These are phyloP conservation scores for Phlegmacium glaucopus DNA, from an alignment of 768 basidiomycete genomes.

Conservation along the genomic window DNA sequence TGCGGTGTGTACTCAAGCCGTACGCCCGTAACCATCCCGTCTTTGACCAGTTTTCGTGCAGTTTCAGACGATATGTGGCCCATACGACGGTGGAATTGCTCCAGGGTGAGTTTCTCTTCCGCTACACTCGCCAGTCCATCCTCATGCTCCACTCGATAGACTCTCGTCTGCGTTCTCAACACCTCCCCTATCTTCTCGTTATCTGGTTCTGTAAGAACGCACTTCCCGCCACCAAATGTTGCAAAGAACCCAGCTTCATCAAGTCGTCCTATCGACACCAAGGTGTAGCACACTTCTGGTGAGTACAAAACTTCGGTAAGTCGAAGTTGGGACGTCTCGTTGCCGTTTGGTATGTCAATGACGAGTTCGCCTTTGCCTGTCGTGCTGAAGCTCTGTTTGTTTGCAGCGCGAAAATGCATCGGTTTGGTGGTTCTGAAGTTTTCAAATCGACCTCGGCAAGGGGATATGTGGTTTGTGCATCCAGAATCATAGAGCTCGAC, in stretches of 20 bases:
- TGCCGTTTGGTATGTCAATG: conserved; percentile 30
- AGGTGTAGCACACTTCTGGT: conserved; percentile 32
- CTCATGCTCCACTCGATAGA: conserved; percentile 25
- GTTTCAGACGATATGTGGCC: conserved; percentile 26
- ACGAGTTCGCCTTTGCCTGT: conserved; percentile 25
- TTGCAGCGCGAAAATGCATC: conserved; percentile 26
- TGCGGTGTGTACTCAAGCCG: conserved; percentile 5
- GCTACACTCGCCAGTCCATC: conserved; percentile 16
- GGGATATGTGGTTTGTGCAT: conserved; percentile 25
- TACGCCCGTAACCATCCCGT: conserved; percentile 21
- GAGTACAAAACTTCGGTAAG: conserved; percentile 34
- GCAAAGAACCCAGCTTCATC: conserved; percentile 27
- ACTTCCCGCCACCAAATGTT: conserved; percentile 27
- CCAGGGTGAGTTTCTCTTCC: conserved; percentile 20
- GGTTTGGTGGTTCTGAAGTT: conserved; percentile 21
- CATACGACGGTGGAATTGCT: conserved; percentile 26
- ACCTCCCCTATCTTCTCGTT: conserved; percentile 18
- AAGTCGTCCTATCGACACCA: conserved; percentile 33
- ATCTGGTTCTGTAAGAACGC: conserved; percentile 17
- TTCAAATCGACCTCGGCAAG: conserved; percentile 21
- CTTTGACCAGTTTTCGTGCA: conserved; percentile 18
- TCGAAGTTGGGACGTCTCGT: conserved; percentile 16
- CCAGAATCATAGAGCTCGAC: conserved; percentile 27
- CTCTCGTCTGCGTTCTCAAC: conserved; percentile 17
- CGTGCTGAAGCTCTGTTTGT: conserved; percentile 28